phyloP scores from a whole-genome alignment of 2,329 filamentous ascomycete species.

The Aspergillus oerlinghausenensis region DNA sequence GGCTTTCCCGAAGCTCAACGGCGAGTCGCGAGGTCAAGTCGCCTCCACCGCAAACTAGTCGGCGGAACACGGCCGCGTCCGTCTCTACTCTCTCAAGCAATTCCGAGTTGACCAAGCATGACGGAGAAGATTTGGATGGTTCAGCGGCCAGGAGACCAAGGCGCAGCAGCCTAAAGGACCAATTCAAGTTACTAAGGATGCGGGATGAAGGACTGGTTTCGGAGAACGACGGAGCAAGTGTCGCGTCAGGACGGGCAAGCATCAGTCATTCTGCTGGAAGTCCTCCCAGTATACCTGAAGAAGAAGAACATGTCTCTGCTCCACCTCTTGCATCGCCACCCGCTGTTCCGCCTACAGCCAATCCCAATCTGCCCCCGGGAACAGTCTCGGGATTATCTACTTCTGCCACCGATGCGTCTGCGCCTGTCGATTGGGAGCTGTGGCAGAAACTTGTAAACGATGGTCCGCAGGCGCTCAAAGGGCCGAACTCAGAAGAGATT shows the following conservation, averaged over 20 bases:
- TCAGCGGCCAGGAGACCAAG: conserved; percentile 44
- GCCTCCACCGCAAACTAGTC: conserved; percentile 45
- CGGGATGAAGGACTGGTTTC: conserved; percentile 64
- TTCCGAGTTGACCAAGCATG: conserved; percentile 73
- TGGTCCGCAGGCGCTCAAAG: conserved; percentile 80
- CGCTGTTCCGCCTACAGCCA: conserved; percentile 60
- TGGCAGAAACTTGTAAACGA: conserved; percentile 97
- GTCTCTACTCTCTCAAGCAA: conserved; percentile 75
- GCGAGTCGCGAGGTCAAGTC: conserved; percentile 54
- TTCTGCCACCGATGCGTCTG: conserved; percentile 57
- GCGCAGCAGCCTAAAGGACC: conserved; percentile 67
- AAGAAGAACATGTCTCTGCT: conserved; percentile 38
- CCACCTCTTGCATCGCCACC: conserved; percentile 30
- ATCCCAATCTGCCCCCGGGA: conserved; percentile 70
- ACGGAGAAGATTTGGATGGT: conserved; percentile 54
- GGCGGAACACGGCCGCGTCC: conserved; percentile 75
- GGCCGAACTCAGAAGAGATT: conserved; percentile 82
- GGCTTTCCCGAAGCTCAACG: conserved; percentile 66
- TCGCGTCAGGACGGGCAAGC: conserved; percentile 41
- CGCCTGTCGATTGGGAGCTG: conserved; percentile 93
- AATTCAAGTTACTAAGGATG: conserved; percentile 73
- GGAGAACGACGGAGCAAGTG: conserved; percentile 53
- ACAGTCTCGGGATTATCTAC: conserved; percentile 78
- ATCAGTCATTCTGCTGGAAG: conserved; percentile 43
- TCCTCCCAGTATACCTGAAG: conserved; percentile 45